These are phyloP conservation scores for Luffa acutangula DNA, from an alignment of 306 rosid genomes.

Conservation along the genomic window DNA sequence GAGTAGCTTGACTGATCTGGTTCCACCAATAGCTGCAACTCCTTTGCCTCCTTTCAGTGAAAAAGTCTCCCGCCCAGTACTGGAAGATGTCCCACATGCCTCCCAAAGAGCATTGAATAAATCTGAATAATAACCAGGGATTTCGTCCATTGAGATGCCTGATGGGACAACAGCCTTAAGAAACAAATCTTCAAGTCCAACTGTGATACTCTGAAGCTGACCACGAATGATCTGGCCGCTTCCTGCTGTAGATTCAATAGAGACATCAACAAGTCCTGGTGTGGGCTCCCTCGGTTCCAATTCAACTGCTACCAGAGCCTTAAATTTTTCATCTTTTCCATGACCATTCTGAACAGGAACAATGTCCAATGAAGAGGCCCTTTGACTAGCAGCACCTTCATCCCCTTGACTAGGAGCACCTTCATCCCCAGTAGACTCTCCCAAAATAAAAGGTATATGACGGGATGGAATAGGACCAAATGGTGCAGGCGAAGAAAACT, in stretches of 20 bases:
- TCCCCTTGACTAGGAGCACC: constrained; percentile 29
- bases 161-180: constrained; percentile 61
- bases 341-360: constrained; percentile 51
- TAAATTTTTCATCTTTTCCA: constrained; percentile 40
- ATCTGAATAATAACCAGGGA: constrained; percentile 47
- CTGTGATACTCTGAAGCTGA: constrained; percentile 63
- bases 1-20: constrained; percentile 84
- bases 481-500: constrained; percentile 78
- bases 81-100: constrained; percentile 73
- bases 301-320: constrained; percentile 52
- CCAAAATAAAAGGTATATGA: constrained; percentile 85
- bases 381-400: constrained; percentile 27
- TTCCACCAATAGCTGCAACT: constrained; percentile 75
- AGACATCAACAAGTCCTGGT: constrained; percentile 73
- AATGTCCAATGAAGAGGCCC: constrained; percentile 43
- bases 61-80: constrained; percentile 75
- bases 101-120: constrained; percentile 87
- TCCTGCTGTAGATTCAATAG: constrained; percentile 75
- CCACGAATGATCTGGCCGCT: constrained; percentile 73
- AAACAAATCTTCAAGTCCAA: constrained; percentile 97
- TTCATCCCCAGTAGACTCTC: constrained; percentile 44
- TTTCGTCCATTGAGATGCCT: constrained; percentile 33
- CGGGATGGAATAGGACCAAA: constrained; percentile 65
- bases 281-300: constrained; percentile 95
- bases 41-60: constrained; percentile 81